A percentile compares a stretch with the other conserved stretches of the same genome.
phyloP scores from a whole-genome alignment of 129 eudicot species.

The Flaveria ramosissima region DNA sequence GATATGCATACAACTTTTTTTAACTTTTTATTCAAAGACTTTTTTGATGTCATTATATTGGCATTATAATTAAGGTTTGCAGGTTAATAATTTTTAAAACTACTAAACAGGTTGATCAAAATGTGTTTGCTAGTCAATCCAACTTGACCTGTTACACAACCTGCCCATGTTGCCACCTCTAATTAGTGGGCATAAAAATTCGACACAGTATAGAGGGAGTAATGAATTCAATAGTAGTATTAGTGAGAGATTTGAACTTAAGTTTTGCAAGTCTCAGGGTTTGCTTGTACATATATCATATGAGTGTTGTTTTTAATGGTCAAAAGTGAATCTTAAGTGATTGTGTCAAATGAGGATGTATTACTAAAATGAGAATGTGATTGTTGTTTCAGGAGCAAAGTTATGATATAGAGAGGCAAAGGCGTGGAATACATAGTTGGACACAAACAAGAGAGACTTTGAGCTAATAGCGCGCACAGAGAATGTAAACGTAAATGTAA shows the following conservation, averaged over 20 bases:
- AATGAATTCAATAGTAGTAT: background rate
- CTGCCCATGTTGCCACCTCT: background rate
- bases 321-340: constrained; percentile 6
- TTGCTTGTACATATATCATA: constrained; percentile 20
- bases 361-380: constrained; percentile 32
- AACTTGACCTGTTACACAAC: background rate
- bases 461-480: constrained; percentile 30
- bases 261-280: background rate
- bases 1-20: background rate
- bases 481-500: constrained; percentile 22
- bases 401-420: constrained; percentile 47
- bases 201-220: background rate
- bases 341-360: constrained; percentile 22
- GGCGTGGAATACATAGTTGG: constrained; percentile 27
- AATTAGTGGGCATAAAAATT: background rate
- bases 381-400: constrained; percentile 59
- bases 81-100: background rate
- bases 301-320: constrained; percentile 8
- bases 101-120: background rate
- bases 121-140: background rate
- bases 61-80: background rate
- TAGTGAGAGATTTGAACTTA: background rate
- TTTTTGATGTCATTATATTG: background rate
- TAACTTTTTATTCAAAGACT: background rate
- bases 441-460: constrained; percentile 28